Conservation (phyloP, 1,139 yeast genomes). For the Yamadazyma taylorii region DNA sequence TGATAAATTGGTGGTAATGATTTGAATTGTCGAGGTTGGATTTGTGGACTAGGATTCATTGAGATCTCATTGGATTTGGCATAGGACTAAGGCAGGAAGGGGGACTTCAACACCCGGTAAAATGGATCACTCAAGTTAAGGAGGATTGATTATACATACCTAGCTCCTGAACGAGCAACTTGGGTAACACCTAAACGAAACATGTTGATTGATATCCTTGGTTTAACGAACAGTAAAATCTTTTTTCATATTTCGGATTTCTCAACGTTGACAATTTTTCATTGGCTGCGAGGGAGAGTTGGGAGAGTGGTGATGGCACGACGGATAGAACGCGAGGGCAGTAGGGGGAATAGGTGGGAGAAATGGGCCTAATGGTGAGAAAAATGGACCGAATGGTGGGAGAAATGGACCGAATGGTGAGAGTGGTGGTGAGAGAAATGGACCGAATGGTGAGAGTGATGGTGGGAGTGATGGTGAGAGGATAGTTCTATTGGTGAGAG, state of each 20-base stretch:
- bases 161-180: constrained; percentile 61
- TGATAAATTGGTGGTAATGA: background rate
- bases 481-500: too few relatives aligned
- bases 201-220: constrained; percentile 33
- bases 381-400: background rate
- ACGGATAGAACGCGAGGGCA: too few relatives aligned
- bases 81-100: too few relatives aligned
- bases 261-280: constrained; percentile 18
- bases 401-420: background rate
- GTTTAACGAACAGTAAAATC: constrained; percentile 3
- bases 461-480: background rate
- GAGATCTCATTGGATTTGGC: too few relatives aligned
- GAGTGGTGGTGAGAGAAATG: background rate
- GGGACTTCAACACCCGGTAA: too few relatives aligned
- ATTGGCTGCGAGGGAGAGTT: constrained; percentile 18
- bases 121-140: too few relatives aligned
- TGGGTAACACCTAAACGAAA: constrained; percentile 66
- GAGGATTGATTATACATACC: constrained; percentile 40
- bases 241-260: constrained; percentile 15
- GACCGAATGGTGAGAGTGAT: background rate
- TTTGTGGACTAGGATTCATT: too few relatives aligned
- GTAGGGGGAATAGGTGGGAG: too few relatives aligned
- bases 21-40: background rate
- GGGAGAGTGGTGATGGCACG: constrained; percentile 13
- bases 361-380: too few relatives aligned